These are phyloP conservation scores for Closterium sp. DNA, from an alignment of 139 green algal species.

Conservation along the genomic window DNA sequence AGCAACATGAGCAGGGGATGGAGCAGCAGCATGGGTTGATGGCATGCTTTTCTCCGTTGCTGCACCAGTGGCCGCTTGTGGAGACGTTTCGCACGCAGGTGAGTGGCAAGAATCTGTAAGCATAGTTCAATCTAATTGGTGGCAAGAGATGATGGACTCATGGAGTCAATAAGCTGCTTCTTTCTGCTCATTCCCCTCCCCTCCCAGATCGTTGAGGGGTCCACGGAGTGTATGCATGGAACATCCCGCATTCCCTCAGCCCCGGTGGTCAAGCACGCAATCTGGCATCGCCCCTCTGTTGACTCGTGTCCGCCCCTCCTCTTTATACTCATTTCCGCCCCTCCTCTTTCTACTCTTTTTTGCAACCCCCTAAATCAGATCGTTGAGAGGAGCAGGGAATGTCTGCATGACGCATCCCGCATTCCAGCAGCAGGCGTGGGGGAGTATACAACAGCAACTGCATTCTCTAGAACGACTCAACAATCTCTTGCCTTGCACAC, in stretches of 20 bases:
- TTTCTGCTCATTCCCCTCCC: too few relatives aligned
- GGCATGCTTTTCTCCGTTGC: constrained; percentile 79
- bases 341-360: too few relatives aligned
- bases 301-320: too few relatives aligned
- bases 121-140: too few relatives aligned
- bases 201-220: constrained; percentile 27
- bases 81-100: constrained; percentile 74
- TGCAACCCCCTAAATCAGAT: constrained; percentile 14
- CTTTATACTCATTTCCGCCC: too few relatives aligned
- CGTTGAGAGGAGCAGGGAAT: constrained; percentile 30
- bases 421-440: constrained; percentile 21
- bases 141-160: too few relatives aligned
- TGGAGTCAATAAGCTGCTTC: too few relatives aligned
- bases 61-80: constrained; percentile 86
- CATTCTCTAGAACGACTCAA: too few relatives aligned
- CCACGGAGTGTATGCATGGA: constrained; percentile 41
- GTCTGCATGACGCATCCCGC: constrained; percentile 33
- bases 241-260: constrained; percentile 14
- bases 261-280: constrained; percentile 14
- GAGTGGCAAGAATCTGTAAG: background rate
- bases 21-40: too few relatives aligned
- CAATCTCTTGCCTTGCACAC: too few relatives aligned
- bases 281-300: too few relatives aligned
- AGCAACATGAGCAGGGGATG: too few relatives aligned
- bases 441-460: constrained; percentile 61